Base-by-base conservation (phyloP, 495 filamentous ascomycete genomes). In the Penicillium bovifimosum region DNA sequence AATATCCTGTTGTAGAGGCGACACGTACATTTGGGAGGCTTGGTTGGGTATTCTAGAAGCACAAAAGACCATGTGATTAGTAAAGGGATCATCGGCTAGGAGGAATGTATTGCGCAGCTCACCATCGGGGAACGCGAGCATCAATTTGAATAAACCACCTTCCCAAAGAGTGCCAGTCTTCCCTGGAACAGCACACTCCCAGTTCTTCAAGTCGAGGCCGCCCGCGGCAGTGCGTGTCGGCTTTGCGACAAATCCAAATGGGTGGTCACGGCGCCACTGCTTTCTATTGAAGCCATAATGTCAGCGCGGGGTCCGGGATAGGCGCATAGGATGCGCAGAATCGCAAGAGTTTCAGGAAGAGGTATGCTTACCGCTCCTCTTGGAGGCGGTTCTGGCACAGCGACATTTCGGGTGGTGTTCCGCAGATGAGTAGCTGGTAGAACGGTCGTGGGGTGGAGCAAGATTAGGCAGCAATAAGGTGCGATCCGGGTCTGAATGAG, bases 121-220 rank as follows among this genome's bases (percentile, higher is more conserved):
- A 95, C 93, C 95, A 65, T 99, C 93, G 0, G 93, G 93, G 64
- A 99, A 99, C 11, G 80, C 84, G 52, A 99, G 83, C 40, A 87
- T 86, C 50, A 99, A 73, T 71, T 97, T 97, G 75, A 96, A 96
- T 3, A 96, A 73, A 0, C 95, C 92, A 28, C 92, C 92, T 62
- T 95, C 93, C 93, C 93, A 99, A 17, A 96, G 78, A 0, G 95
- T 97, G 74, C 91, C 90, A 48, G 93, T 84, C 66, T 95, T 96
- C 58, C 95, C 93, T 3, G 93, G 93, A 26, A 99, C 86, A 24
- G 90, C 91, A 60, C 93, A 99, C 54, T 95, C 90, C 93, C 93
- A 99, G 38, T 81, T 77, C 80, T 96, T 97, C 41, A 99, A 69
- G 62, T 99, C 95, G 26, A 97, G 76, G 0, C 88, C 83, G 16